A percentile compares a stretch with the other conserved stretches of the same genome.
Evolutionary conservation across 2,329 filamentous ascomycete genomes (phyloP).

Genomic region (Coniochaeta sp.): DNA sequence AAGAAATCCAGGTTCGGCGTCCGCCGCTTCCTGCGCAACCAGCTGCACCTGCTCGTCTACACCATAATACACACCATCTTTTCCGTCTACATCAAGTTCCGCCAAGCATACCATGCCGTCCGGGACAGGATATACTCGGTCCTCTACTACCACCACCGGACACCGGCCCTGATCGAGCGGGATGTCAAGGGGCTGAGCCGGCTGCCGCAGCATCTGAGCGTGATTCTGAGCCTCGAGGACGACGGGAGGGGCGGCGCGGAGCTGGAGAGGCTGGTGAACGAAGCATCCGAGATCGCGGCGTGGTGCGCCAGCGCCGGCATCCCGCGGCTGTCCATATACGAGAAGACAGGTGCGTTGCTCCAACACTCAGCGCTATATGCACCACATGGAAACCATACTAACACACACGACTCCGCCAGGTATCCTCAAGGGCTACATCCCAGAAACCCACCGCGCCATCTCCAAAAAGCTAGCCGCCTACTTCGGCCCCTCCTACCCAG

Average conservation of each 20-base stretch:
- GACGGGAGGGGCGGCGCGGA: constrained; percentile 64
- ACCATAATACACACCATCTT: constrained; percentile 72
- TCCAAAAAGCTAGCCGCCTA: constrained; percentile 76
- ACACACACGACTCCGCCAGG: constrained; percentile 43
- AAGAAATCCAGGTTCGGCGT: constrained; percentile 43
- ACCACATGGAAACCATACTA: background rate
- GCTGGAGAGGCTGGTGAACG: constrained; percentile 77
- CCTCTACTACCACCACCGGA: constrained; percentile 91
- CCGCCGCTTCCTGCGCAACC: constrained; percentile 52
- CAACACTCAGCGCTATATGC: background rate
- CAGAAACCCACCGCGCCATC: constrained; percentile 75
- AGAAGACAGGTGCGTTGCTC: constrained; percentile 77
- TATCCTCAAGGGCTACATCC: constrained; percentile 80
- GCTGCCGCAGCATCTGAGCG: constrained; percentile 79
- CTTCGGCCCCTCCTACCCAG: constrained; percentile 69
- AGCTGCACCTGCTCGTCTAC: constrained; percentile 62
- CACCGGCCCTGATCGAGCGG: constrained; percentile 82
- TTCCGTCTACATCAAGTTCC: constrained; percentile 77
- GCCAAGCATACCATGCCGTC: constrained; percentile 72
- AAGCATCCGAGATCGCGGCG: constrained; percentile 84
- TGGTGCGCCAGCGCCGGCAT: constrained; percentile 93
- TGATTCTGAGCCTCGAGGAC: constrained; percentile 70
- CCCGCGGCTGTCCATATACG: constrained; percentile 81
- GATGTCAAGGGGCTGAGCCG: constrained; percentile 71
- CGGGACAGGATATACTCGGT: constrained; percentile 72